A percentile compares a stretch with the other conserved stretches of the same genome.
phyloP scores from a whole-genome alignment of 148 eudicot species.

The Persicaria tinctoria region DNA sequence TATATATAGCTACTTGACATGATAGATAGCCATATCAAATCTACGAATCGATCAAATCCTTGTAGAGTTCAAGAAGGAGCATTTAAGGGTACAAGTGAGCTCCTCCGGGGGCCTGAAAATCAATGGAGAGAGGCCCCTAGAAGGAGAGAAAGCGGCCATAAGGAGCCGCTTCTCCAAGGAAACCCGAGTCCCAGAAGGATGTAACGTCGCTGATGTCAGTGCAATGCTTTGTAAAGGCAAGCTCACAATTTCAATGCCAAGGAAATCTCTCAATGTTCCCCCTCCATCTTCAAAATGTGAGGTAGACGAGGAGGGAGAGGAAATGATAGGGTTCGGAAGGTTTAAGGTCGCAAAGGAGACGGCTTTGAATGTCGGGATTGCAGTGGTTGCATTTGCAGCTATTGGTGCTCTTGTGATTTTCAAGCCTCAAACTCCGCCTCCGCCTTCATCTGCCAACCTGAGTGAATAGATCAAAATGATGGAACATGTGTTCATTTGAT shows the following conservation, averaged over 20 bases:
- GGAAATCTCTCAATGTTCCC: conserved; percentile 1
- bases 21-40: neutral
- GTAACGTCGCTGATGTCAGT: conserved; percentile 33
- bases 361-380: conserved; percentile 24
- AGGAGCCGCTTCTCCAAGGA: conserved; percentile 44
- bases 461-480: too few relatives aligned
- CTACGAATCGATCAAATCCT: neutral
- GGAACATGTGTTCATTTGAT: too few relatives aligned
- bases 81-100: conserved; percentile 47
- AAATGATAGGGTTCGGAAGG: conserved; percentile 14
- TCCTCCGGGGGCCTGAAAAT: conserved; percentile 41
- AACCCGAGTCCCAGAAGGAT: conserved; percentile 32
- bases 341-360: conserved; percentile 17
- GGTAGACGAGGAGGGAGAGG: conserved; percentile 5
- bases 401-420: conserved; percentile 23
- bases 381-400: conserved; percentile 24
- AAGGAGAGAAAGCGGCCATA: conserved; percentile 20
- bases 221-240: conserved; percentile 38
- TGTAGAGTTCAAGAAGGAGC: conserved; percentile 60
- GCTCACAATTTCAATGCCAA: conserved; percentile 56
- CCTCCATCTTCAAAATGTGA: neutral
- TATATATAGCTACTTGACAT: neutral
- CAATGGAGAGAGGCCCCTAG: conserved; percentile 40
- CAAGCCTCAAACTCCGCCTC: neutral
- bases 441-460: neutral